Percentiles rank a stretch among this genome's conserved stretches.
These are phyloP conservation scores for Spirogloea muscicola DNA, from an alignment of 139 green algal species.

Conservation along the genomic window DNA sequence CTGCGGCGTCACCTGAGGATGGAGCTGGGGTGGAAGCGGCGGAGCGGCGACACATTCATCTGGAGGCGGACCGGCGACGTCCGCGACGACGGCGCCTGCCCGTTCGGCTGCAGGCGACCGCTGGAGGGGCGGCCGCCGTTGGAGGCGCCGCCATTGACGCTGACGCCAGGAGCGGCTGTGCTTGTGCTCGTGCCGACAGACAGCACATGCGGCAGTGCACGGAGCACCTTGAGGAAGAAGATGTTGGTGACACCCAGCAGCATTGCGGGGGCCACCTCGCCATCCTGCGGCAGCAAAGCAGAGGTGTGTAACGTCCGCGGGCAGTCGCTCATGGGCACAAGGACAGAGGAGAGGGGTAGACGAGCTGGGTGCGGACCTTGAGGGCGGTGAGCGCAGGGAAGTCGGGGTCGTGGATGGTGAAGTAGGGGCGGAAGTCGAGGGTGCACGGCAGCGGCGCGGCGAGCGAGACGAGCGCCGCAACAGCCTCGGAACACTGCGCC, in stretches of 20 bases:
- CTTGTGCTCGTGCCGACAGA: constrained; percentile 41
- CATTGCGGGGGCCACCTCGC: constrained; percentile 49
- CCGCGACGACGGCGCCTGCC: constrained; percentile 22
- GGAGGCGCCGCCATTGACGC: no score
- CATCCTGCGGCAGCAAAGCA: no score
- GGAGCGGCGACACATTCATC: constrained; percentile 40
- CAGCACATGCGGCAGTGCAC: constrained; percentile 43
- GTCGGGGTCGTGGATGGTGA: constrained; percentile 83
- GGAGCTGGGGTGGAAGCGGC: constrained; percentile 11
- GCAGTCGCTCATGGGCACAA: no score
- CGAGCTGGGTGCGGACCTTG: background rate
- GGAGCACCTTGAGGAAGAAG: constrained; percentile 78
- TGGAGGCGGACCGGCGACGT: background rate
- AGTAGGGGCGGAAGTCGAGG: constrained; percentile 81
- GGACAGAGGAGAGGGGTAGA: background rate
- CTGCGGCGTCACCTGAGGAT: constrained; percentile 9
- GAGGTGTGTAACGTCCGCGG: no score
- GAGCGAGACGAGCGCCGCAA: constrained; percentile 70
- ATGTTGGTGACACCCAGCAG: constrained; percentile 86
- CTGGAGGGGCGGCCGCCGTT: no score
- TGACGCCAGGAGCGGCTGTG: no score
- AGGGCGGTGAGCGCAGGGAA: constrained; percentile 60
- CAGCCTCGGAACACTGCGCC: constrained; percentile 57
- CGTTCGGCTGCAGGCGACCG: constrained; percentile 35
- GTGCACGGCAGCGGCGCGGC: constrained; percentile 73